Conservation (phyloP, 164 flowering plant species). For the Hamamelis virginiana region DNA sequence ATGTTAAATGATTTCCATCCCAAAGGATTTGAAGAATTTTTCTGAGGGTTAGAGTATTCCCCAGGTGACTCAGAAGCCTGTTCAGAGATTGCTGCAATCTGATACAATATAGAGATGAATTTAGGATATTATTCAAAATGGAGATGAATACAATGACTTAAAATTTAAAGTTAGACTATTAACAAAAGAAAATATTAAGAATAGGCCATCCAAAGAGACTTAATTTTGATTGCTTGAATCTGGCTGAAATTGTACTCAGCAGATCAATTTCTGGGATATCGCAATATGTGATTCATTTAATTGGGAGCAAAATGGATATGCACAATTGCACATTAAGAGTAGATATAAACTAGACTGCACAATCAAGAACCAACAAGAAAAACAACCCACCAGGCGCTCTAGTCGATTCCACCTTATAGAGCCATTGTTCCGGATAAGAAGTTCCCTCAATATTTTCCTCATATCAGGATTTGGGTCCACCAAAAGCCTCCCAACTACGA, state of each 20-base stretch:
- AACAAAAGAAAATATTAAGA: no score
- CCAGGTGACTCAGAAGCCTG: conserved; percentile 62
- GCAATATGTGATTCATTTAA: neutral
- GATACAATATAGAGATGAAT: conserved; percentile 22
- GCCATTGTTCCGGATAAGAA: conserved; percentile 81
- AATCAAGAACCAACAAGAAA: neutral
- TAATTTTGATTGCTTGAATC: no score
- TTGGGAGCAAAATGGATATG: neutral
- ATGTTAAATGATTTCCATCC: conserved; percentile 86
- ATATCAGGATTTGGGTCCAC: conserved; percentile 92
- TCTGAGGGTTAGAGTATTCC: conserved; percentile 23
- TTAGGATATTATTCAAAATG: neutral
- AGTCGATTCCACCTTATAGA: conserved; percentile 94
- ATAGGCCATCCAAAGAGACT: neutral
- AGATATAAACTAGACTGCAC: no score
- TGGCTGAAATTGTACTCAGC: no score
- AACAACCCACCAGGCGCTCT: conserved; percentile 72
- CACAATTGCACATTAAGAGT: neutral
- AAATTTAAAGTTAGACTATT: no score
- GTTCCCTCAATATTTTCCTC: conserved; percentile 88
- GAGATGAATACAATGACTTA: neutral
- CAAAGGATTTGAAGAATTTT: conserved; percentile 30
- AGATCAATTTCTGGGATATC: no score
- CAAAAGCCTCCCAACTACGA: conserved; percentile 85
- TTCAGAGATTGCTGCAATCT: conserved; percentile 87